Evolutionary conservation across 208 protist species (phyloP).

Genomic region (Wallacemonas rigidus): DNA sequence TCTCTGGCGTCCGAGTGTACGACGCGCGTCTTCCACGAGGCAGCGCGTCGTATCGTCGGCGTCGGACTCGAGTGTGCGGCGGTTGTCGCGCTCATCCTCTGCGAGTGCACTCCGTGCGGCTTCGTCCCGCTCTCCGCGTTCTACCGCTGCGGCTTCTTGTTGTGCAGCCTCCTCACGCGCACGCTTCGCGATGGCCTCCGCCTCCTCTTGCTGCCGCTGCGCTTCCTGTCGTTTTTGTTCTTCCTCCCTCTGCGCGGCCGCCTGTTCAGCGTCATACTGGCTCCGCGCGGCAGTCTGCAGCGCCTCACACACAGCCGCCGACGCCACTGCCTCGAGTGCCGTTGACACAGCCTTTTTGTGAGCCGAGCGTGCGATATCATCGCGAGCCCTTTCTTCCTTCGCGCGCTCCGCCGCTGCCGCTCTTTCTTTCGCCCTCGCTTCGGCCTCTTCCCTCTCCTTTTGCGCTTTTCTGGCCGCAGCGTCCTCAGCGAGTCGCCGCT

Average conservation of each 20-base stretch:
- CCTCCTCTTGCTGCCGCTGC: conserved; percentile 6
- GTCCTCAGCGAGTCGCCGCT: background rate
- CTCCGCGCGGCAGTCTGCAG: too few relatives aligned
- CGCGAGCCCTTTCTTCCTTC: too few relatives aligned
- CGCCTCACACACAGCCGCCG: too few relatives aligned
- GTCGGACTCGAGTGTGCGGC: background rate
- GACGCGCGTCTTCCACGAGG: too few relatives aligned
- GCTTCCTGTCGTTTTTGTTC: conserved; percentile 6
- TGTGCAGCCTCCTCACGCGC: background rate
- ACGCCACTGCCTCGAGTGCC: too few relatives aligned
- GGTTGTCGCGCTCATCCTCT: background rate
- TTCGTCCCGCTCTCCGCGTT: background rate
- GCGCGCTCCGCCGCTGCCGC: too few relatives aligned
- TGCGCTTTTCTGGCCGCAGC: background rate
- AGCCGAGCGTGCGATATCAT: too few relatives aligned
- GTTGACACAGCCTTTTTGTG: too few relatives aligned
- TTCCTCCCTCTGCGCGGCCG: background rate
- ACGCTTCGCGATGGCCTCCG: too few relatives aligned
- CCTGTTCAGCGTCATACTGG: background rate
- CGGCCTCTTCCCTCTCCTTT: background rate
- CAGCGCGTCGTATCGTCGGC: too few relatives aligned
- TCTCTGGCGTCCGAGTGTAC: too few relatives aligned
- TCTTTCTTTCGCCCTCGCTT: background rate
- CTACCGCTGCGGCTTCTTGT: conserved; percentile 16
- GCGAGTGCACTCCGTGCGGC: background rate